phyloP scores from a whole-genome alignment of 768 basidiomycete species.

The Suillus luteus region DNA sequence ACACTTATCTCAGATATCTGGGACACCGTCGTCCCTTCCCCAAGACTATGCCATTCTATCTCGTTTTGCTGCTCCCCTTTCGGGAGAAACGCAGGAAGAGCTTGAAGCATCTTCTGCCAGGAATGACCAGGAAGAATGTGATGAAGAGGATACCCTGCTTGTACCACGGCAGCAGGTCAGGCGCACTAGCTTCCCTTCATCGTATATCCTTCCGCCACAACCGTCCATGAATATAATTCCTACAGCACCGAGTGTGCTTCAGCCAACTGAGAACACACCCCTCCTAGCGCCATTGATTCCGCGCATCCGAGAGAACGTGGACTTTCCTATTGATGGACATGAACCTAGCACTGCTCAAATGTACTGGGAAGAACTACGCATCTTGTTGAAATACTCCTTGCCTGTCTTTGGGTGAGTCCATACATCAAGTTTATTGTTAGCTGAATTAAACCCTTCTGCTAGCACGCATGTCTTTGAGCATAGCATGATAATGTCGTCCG shows the following conservation, averaged over 20 bases:
- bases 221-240: conserved; percentile 28
- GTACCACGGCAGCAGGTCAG: conserved; percentile 9
- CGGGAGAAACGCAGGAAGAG: conserved; percentile 9
- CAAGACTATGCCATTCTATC: conserved; percentile 64
- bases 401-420: conserved; percentile 71
- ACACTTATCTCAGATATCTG: neutral
- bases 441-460: conserved; percentile 4
- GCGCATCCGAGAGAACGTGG: conserved; percentile 49
- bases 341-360: conserved; percentile 30
- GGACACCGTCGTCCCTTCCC: conserved; percentile 52
- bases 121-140: conserved; percentile 1
- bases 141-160: neutral
- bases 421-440: neutral
- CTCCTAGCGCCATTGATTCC: conserved; percentile 55
- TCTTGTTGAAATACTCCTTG: conserved; percentile 64
- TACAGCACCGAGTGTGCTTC: neutral
- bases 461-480: conserved; percentile 86
- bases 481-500: conserved; percentile 80
- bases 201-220: conserved; percentile 35
- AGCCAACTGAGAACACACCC: conserved; percentile 54
- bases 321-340: conserved; percentile 21
- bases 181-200: conserved; percentile 33
- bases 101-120: conserved; percentile 12
- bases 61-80: conserved; percentile 38
- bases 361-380: conserved; percentile 58